A percentile compares a stretch with the other conserved stretches of the same genome.
These are phyloP conservation scores for Suillus discolor DNA, from an alignment of 768 basidiomycete genomes.

Conservation along the genomic window DNA sequence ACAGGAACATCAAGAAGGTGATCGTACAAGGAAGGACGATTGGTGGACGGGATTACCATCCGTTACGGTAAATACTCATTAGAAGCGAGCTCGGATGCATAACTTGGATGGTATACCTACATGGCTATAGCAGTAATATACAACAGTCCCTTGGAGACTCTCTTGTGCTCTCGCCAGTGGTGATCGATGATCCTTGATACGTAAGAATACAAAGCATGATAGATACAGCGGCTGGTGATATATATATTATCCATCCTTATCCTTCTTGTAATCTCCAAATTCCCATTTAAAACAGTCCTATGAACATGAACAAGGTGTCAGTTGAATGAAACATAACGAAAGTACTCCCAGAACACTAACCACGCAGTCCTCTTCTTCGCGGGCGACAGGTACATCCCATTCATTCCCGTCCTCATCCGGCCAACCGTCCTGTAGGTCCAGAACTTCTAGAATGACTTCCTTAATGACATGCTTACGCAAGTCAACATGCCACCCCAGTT, in stretches of 20 bases:
- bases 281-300: constrained; percentile 84
- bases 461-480: constrained; percentile 58
- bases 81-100: neutral
- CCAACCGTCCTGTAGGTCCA: constrained; percentile 50
- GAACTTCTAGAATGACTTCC: constrained; percentile 53
- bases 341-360: constrained; percentile 36
- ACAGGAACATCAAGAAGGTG: constrained; percentile 79
- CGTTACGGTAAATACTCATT: neutral
- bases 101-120: neutral
- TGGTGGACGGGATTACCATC: constrained; percentile 58
- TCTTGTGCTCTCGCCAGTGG: neutral
- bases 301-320: constrained; percentile 11
- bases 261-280: constrained; percentile 54
- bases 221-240: neutral
- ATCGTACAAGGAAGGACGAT: constrained; percentile 82
- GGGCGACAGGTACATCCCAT: constrained; percentile 57
- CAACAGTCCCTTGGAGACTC: neutral
- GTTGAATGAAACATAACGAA: neutral
- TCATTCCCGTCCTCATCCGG: constrained; percentile 38
- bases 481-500: constrained; percentile 61
- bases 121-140: neutral
- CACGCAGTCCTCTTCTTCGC: constrained; percentile 64
- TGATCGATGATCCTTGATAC: neutral
- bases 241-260: constrained; percentile 7
- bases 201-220: constrained; percentile 10